phyloP scores from a whole-genome alignment of 2,329 filamentous ascomycete genomes.

The Diaporthe sp. region DNA sequence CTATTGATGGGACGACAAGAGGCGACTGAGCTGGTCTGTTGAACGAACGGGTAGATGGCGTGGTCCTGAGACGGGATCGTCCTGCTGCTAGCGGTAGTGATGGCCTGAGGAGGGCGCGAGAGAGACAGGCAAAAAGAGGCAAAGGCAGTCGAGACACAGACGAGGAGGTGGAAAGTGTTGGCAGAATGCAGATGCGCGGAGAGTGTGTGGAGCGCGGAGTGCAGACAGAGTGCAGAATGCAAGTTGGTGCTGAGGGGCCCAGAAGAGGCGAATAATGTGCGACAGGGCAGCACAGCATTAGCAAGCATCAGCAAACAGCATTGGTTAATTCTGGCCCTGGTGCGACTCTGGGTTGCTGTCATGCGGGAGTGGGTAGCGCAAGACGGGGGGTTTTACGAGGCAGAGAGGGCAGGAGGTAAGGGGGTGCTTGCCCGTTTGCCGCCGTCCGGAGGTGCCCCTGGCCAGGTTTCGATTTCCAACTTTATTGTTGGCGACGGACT shows the following conservation, averaged over 20 bases:
- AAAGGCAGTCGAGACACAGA: background rate
- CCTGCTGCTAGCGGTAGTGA: conserved; percentile 18
- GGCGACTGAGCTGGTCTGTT: background rate
- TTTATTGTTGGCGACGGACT: conserved; percentile 17
- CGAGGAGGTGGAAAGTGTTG: conserved; percentile 4
- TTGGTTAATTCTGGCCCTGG: background rate
- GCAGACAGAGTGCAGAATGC: conserved; percentile 16
- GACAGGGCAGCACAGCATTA: conserved; percentile 4
- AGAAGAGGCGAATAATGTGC: conserved; percentile 14
- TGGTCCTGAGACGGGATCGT: conserved; percentile 24
- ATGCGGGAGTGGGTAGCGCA: conserved; percentile 14
- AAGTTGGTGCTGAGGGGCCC: conserved; percentile 3
- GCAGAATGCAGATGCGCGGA: background rate
- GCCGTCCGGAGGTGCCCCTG: conserved; percentile 24
- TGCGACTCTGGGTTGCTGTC: conserved; percentile 21
- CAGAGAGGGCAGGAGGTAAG: background rate
- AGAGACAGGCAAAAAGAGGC: background rate
- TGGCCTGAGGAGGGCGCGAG: conserved; percentile 19
- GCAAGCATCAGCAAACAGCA: no score
- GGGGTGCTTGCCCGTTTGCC: conserved; percentile 17
- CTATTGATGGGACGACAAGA: conserved; percentile 29
- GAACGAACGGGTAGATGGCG: conserved; percentile 11
- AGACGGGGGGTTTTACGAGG: background rate
- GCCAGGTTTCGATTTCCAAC: conserved; percentile 30
- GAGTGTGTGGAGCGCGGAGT: background rate